Base-by-base conservation (phyloP, 1,284 basidiomycete species). In the Malassezia pachydermatis region DNA sequence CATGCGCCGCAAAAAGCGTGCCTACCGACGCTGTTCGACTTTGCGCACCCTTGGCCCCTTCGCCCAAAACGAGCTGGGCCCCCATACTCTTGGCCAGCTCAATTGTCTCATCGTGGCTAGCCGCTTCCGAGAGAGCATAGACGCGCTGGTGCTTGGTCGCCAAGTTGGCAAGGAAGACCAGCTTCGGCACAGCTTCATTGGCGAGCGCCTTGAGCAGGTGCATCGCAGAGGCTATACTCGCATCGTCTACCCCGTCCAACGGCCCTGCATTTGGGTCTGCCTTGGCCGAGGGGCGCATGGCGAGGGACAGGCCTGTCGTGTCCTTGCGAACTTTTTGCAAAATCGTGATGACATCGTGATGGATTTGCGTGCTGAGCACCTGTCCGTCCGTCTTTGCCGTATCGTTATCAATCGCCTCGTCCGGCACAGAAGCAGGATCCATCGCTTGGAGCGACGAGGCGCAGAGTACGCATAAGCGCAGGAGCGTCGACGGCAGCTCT, bases 391-490 rank as follows among this genome's bases (percentile, higher is more conserved):
- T 44, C 44, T 48, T 44, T 23, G 54, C 34, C 4, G 57, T 50
- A 7, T 33, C 36, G 2, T 32, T 19, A 17, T 48, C 45, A 7
- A 51, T 32, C 16, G 36, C 33, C 37, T 51, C 42, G 9, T 38
- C 32, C 2, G 47, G 36, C 1, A 19, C 36, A 20, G 54, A 48
- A 17, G 48, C 53, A 4, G 60, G 39, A 19, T 58, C 54, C 10
- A 59, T 54, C 19, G 61, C 58, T 25, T 62, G 55, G 19, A 63
- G 54, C 27, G 63, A 65, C 20, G 63, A 57, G 17, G 63, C 61
- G 42, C 63, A 62, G 36, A 65, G 58, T 54, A 65, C 58, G 28
- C 59, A 60, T 39, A 61, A 55, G 38, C 63, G 57, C 44, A 65
- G 55, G 22, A 65, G 46, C 22, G 59, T 60, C 25, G 61, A 60